These are phyloP conservation scores for Wallemia mellicola DNA, from an alignment of 1,284 basidiomycete genomes.

Conservation along the genomic window DNA sequence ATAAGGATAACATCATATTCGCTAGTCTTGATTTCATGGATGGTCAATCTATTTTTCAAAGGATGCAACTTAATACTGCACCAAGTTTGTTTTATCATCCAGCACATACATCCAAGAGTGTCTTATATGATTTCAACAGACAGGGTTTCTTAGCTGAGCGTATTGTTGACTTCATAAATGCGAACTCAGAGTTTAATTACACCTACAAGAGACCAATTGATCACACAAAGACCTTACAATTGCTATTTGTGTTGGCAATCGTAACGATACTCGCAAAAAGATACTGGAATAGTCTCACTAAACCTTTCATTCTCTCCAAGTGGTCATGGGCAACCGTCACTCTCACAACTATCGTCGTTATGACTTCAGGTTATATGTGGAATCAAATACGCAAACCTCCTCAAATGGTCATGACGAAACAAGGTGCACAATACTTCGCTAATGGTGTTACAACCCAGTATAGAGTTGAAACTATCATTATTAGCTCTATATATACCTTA, in stretches of 20 bases:
- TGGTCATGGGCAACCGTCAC: conserved; percentile 47
- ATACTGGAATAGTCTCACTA: conserved; percentile 17
- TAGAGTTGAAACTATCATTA: conserved; percentile 71
- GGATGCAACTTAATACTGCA: conserved; percentile 39
- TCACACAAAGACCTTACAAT: conserved; percentile 12
- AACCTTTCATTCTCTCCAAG: conserved; percentile 37
- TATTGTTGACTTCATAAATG: conserved; percentile 42
- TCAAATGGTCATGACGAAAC: conserved; percentile 23
- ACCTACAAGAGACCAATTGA: conserved; percentile 42
- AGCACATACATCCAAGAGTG: conserved; percentile 26
- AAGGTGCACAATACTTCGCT: conserved; percentile 48
- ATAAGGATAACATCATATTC: conserved; percentile 58
- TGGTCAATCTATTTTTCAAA: conserved; percentile 40
- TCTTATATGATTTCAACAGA: conserved; percentile 36
- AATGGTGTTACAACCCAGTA: conserved; percentile 66
- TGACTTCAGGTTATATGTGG: conserved; percentile 90
- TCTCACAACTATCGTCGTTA: conserved; percentile 37
- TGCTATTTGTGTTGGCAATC: conserved; percentile 21
- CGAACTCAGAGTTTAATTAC: conserved; percentile 36
- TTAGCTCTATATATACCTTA: conserved; percentile 44
- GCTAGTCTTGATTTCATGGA: conserved; percentile 64
- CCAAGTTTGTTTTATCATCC: conserved; percentile 53
- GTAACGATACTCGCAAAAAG: conserved; percentile 25
- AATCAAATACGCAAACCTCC: conserved; percentile 64
- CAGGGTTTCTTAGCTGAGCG: conserved; percentile 51